phyloP scores from a whole-genome alignment of 768 basidiomycete genomes.

The Kondoa subrosea region DNA sequence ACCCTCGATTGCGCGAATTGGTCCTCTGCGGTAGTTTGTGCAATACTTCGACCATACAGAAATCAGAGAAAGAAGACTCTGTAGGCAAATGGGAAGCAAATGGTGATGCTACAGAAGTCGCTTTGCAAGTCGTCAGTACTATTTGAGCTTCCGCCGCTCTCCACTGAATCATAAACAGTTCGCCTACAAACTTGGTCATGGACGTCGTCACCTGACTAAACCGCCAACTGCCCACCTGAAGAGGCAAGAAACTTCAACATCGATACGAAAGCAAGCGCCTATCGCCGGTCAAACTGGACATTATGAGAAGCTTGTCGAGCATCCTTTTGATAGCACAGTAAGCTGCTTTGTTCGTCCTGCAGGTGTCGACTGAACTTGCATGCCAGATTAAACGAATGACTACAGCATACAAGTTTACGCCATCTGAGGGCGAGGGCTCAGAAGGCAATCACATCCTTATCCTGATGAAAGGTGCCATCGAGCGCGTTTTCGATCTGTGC shows the following conservation, averaged over 20 bases:
- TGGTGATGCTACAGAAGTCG: slow-evolving; percentile 38
- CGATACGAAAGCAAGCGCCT: slow-evolving; percentile 16
- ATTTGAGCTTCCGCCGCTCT: slow-evolving; percentile 16
- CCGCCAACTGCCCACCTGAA: slow-evolving; percentile 13
- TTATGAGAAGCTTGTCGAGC: slow-evolving; percentile 34
- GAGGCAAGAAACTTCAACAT: slow-evolving; percentile 18
- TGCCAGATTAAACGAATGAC: slow-evolving; percentile 35
- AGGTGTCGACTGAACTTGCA: no score
- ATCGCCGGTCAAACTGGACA: slow-evolving; percentile 22
- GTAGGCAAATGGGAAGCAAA: slow-evolving; percentile 34
- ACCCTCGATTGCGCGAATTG: slow-evolving; percentile 28
- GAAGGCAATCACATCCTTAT: slow-evolving; percentile 17
- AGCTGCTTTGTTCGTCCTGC: neutral
- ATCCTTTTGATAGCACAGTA: slow-evolving; percentile 36
- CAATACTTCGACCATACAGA: slow-evolving; percentile 34
- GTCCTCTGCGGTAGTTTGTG: slow-evolving; percentile 34
- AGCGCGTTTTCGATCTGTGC: slow-evolving; percentile 40
- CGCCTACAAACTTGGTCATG: slow-evolving; percentile 34
- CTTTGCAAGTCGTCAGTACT: slow-evolving; percentile 33
- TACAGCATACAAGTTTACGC: slow-evolving; percentile 21
- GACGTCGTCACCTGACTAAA: slow-evolving; percentile 32
- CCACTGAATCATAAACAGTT: slow-evolving; percentile 17
- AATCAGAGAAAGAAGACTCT: slow-evolving; percentile 24
- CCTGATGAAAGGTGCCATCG: slow-evolving; percentile 31
- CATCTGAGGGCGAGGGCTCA: slow-evolving; percentile 15